Evolutionary conservation across 305 asterid species (phyloP), one percentile per base, ranked within the genome.

Genomic region (Plantago coronopus): DNA sequence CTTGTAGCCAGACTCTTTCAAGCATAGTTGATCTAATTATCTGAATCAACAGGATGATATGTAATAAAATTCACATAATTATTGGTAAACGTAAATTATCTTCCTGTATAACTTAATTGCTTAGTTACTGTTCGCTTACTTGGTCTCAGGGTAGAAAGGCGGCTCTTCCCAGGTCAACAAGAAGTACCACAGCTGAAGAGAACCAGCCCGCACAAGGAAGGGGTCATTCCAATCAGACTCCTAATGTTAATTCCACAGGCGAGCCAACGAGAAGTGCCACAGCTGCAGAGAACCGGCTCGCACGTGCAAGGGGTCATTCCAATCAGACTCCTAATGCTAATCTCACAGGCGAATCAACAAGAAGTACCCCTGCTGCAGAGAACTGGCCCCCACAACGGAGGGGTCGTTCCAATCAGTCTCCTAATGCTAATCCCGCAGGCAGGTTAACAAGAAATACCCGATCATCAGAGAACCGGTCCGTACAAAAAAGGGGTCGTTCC

Each of bases 101-200:
- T 34, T 12, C 40, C 40, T 34, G 7, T 51, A 51, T 22, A 22
- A 9, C 11, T 34, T 20, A 44, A 22, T n/a, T 42, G 12, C 51
- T 25, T 23, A 44, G 17, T 65, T 15, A 23, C 13, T 66, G 45
- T 17, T 37, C 27, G 31, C 17, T 42, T 51, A 51, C 31, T 49
- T 19, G 67, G 46, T 17, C 58, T 63, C 84, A 91, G 98, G 96
- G 98, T 46, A 78, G 98, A 58, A 91, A 91, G 75, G 96, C 96
- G 75, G 96, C 96, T 50, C 95, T 96, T 34, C 80, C 59, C 50
- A 91, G 84, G 81, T 72, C 90, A 48, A 91, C 95, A 65, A 77
- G 86, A 73, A 82, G 89, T 62, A 73, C 74, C 68, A 69, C 82
- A 23, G 82, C 86, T 40, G 65, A 75, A 42, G 78, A 75, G 53